Conservation (phyloP, 345 rosid species). For the Sapria himalayana region DNA sequence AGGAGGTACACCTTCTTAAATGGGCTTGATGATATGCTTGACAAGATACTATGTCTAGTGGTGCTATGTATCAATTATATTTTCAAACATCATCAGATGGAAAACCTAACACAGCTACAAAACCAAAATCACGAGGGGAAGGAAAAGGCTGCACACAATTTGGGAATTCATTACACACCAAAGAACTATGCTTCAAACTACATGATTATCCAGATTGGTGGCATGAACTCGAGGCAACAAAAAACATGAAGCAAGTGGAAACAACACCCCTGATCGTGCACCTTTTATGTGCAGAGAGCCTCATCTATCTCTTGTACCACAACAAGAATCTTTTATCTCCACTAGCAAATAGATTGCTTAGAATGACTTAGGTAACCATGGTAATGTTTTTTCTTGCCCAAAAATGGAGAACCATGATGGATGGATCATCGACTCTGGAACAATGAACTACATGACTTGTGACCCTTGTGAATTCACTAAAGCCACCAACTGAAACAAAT, state of each 20-base stretch:
- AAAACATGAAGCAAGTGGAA: background rate
- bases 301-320: no score
- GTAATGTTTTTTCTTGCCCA: background rate
- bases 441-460: background rate
- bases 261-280: background rate
- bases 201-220: background rate
- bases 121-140: background rate
- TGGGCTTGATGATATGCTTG: no score
- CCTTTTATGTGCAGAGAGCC: background rate
- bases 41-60: no score
- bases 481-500: background rate
- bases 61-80: no score
- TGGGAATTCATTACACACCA: background rate
- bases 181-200: background rate
- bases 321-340: no score
- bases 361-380: no score
- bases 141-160: background rate
- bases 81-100: constrained; percentile 1
- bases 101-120: background rate
- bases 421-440: background rate
- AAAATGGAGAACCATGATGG: background rate
- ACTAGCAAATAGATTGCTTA: no score
- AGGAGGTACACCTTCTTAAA: no score
- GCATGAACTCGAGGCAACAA: background rate
- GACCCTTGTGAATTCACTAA: background rate